Percentiles rank a stretch among this genome's conserved stretches.
phyloP scores from a whole-genome alignment of 2,329 filamentous ascomycete genomes.

The Scedosporium minutisporum region DNA sequence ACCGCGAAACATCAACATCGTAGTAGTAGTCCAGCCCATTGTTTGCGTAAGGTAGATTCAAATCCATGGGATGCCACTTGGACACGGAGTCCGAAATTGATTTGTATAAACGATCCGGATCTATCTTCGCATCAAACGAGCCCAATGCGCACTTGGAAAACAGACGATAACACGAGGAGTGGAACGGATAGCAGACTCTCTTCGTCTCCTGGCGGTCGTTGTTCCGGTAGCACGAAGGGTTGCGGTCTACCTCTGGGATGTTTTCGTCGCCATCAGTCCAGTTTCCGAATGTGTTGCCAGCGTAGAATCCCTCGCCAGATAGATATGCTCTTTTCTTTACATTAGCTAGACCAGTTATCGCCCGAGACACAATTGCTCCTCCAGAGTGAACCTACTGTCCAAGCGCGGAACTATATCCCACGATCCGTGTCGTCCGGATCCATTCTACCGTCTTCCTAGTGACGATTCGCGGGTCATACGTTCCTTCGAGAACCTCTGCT shows the following conservation, averaged over 20 bases:
- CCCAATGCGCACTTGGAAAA: neutral
- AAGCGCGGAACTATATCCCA: neutral
- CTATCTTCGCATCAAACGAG: neutral
- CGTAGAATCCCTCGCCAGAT: neutral
- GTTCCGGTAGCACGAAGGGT: neutral
- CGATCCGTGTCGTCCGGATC: neutral
- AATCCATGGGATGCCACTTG: neutral
- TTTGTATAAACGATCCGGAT: neutral
- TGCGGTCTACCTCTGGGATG: neutral
- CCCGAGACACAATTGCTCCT: neutral
- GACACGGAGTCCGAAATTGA: neutral
- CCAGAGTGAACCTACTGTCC: neutral
- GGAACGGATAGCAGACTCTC: neutral
- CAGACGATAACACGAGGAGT: neutral
- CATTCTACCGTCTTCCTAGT: neutral
- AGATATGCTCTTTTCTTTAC: neutral
- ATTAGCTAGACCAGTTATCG: neutral
- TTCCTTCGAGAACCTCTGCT: neutral
- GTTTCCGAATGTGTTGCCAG: neutral
- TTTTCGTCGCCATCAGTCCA: neutral
- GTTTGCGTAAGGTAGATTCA: neutral
- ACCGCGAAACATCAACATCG: neutral
- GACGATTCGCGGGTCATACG: neutral
- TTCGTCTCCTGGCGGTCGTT: neutral
- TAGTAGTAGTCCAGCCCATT: neutral